Evolutionary conservation across 2,329 filamentous ascomycete genomes (phyloP).

Genomic region (Orbilia oligospora): DNA sequence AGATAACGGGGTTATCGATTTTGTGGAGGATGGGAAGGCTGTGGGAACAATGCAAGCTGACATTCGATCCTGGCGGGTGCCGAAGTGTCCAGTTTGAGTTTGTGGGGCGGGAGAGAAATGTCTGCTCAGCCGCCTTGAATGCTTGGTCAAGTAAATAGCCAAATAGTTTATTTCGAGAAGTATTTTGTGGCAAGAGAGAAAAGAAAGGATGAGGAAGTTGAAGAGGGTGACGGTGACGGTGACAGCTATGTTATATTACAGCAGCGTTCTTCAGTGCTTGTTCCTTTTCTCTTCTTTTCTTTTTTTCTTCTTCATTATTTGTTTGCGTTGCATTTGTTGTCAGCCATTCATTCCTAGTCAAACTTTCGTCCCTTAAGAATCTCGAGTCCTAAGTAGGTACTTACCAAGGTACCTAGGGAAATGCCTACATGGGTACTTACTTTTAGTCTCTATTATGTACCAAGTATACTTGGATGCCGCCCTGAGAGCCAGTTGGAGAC

Average conservation of each 20-base stretch:
- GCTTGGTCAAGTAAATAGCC: neutral
- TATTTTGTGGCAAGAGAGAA: neutral
- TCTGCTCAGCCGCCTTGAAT: neutral
- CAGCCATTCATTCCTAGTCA: no score
- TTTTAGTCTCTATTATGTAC: no score
- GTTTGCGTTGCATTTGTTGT: neutral
- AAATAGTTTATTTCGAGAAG: neutral
- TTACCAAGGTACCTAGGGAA: no score
- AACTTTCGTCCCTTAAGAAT: no score
- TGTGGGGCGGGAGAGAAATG: neutral
- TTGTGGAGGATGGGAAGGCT: neutral
- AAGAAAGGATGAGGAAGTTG: neutral
- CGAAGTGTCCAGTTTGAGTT: neutral
- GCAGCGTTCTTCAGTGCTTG: neutral
- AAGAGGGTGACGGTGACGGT: neutral
- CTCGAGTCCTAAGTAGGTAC: no score
- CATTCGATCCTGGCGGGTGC: constrained; percentile 12
- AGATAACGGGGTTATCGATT: neutral
- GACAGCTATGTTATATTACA: constrained; percentile 8
- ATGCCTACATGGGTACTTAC: no score
- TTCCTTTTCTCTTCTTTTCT: neutral
- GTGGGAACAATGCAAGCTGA: constrained; percentile 8
- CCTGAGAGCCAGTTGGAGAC: no score
- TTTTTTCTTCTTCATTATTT: neutral
- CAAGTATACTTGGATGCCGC: no score